phyloP scores from a whole-genome alignment of 768 basidiomycete species.

The Suillus ampliporus region DNA sequence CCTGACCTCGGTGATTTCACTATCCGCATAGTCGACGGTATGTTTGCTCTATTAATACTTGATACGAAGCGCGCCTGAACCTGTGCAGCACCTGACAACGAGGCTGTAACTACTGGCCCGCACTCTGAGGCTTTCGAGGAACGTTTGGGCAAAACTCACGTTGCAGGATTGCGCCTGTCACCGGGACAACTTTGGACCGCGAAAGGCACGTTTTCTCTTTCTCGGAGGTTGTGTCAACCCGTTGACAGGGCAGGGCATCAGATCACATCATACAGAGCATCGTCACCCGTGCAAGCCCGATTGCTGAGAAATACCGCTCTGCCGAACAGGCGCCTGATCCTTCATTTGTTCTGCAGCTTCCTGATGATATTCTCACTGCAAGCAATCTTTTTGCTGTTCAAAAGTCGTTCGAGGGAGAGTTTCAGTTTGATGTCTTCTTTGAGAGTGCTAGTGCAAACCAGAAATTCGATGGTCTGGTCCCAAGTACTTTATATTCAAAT shows the following conservation, averaged over 20 bases:
- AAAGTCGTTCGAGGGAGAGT: constrained; percentile 82
- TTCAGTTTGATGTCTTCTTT: constrained; percentile 90
- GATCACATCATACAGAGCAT: constrained; percentile 70
- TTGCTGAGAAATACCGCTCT: constrained; percentile 57
- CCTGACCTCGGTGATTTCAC: constrained; percentile 84
- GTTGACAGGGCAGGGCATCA: constrained; percentile 31
- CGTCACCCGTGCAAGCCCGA: constrained; percentile 57
- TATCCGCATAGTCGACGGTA: constrained; percentile 81
- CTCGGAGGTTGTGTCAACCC: background rate
- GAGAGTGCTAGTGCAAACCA: constrained; percentile 75
- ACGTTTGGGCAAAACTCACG: constrained; percentile 74
- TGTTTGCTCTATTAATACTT: constrained; percentile 14
- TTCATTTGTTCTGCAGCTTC: constrained; percentile 75
- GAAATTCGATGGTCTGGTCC: constrained; percentile 62
- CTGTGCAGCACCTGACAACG: constrained; percentile 62
- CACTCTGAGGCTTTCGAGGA: constrained; percentile 63
- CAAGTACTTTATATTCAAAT: constrained; percentile 5
- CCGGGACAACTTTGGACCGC: constrained; percentile 83
- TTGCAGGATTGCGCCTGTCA: constrained; percentile 63
- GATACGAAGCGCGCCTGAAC: constrained; percentile 13
- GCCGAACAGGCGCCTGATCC: constrained; percentile 69
- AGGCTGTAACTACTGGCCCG: constrained; percentile 56
- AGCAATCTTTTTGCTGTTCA: constrained; percentile 90
- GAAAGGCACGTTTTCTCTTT: constrained; percentile 58
- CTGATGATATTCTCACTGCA: constrained; percentile 71